phyloP scores from a whole-genome alignment of 1,139 yeast genomes.

The Blastobotrys indianensis region DNA sequence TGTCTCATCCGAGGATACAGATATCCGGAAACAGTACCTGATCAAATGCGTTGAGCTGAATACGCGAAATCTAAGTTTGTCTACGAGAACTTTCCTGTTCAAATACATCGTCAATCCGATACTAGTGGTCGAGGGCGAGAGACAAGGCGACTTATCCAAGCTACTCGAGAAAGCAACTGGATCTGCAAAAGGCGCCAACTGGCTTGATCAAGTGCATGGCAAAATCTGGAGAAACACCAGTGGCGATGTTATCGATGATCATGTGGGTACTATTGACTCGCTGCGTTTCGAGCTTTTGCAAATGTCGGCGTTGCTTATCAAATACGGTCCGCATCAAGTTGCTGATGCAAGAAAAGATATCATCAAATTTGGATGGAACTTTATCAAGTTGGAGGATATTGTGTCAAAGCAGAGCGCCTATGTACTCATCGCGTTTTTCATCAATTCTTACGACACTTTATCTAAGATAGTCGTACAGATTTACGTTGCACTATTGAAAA shows the following conservation, averaged over 20 bases:
- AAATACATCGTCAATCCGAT: constrained; percentile 62
- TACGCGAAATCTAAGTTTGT: constrained; percentile 14
- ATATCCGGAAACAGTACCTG: constrained; percentile 47
- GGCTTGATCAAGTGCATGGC: constrained; percentile 60
- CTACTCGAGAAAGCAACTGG: constrained; percentile 39
- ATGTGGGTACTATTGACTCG: constrained; percentile 67
- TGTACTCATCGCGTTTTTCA: constrained; percentile 80
- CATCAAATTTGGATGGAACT: constrained; percentile 92
- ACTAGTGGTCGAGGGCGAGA: constrained; percentile 56
- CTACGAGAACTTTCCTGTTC: constrained; percentile 57
- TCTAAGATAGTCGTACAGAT: constrained; percentile 85
- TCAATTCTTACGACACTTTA: constrained; percentile 85
- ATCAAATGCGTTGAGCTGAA: constrained; percentile 47
- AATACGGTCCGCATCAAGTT: constrained; percentile 57
- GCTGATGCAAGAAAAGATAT: constrained; percentile 74
- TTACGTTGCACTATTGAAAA: constrained; percentile 79
- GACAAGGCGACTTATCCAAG: constrained; percentile 44
- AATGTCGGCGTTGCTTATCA: constrained; percentile 69
- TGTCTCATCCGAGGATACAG: constrained; percentile 47
- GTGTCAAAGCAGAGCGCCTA: constrained; percentile 91
- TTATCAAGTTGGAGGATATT: constrained; percentile 81
- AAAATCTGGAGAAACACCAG: constrained; percentile 68
- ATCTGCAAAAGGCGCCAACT: constrained; percentile 33
- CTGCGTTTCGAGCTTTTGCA: constrained; percentile 77
- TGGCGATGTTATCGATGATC: constrained; percentile 44